These are phyloP conservation scores for Ilyonectria mors-panacis DNA, from an alignment of 2,329 filamentous ascomycete genomes.

Conservation along the genomic window DNA sequence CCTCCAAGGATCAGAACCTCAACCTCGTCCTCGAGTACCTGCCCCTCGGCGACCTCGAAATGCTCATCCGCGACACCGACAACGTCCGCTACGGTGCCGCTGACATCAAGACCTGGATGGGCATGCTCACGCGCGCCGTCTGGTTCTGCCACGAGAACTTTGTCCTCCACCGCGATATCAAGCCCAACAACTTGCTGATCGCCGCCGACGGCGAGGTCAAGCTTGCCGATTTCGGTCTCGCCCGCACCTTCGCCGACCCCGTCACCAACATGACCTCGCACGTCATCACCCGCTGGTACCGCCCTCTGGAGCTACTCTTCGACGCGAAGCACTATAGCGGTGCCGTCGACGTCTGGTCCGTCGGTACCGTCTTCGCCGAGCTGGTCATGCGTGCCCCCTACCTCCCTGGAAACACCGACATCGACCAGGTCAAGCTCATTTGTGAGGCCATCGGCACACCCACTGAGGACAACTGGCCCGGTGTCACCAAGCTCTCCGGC, in stretches of 20 bases:
- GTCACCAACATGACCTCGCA: slow-evolving; percentile 89
- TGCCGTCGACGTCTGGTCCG: slow-evolving; percentile 94
- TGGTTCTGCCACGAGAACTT: slow-evolving; percentile 98
- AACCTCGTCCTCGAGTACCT: slow-evolving; percentile 96
- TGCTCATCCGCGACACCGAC: slow-evolving; percentile 89
- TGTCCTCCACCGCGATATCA: slow-evolving; percentile 97
- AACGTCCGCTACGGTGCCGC: slow-evolving; percentile 85
- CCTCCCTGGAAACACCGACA: slow-evolving; percentile 85
- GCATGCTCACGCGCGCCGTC: slow-evolving; percentile 92
- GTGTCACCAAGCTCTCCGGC: slow-evolving; percentile 83
- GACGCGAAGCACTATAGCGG: slow-evolving; percentile 91
- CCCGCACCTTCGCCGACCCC: slow-evolving; percentile 89
- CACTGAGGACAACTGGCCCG: slow-evolving; percentile 95
- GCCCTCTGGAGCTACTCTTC: slow-evolving; percentile 93
- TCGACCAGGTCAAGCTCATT: slow-evolving; percentile 89
- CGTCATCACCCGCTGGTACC: slow-evolving; percentile 97
- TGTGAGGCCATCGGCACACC: slow-evolving; percentile 90
- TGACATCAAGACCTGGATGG: slow-evolving; percentile 99
- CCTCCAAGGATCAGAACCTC: slow-evolving; percentile 95
- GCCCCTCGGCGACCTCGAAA: slow-evolving; percentile 93
- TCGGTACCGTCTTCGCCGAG: slow-evolving; percentile 94
- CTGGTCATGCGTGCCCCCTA: slow-evolving; percentile 87
- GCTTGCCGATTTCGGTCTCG: slow-evolving; percentile 97
- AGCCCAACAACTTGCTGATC: slow-evolving; percentile 97
- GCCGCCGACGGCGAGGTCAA: slow-evolving; percentile 94